phyloP scores from a whole-genome alignment of 2,329 filamentous ascomycete species.

The Juglanconis sp. region DNA sequence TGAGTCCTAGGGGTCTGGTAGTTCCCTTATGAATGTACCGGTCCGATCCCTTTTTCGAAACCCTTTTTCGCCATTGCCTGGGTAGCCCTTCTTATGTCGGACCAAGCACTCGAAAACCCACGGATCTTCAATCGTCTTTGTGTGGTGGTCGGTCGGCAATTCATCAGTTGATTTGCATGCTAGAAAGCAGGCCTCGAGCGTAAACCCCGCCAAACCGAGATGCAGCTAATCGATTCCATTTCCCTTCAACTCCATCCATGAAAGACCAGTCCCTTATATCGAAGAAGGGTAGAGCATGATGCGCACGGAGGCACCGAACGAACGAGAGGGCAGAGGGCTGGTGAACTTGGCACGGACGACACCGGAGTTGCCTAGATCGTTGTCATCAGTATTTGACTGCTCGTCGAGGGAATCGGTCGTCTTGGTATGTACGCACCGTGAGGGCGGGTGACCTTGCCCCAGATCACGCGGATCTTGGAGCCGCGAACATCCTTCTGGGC shows the following conservation, averaged over 20 bases:
- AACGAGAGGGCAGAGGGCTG: constrained; percentile 91
- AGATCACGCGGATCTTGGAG: constrained; percentile 98
- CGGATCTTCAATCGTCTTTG: constrained; percentile 16
- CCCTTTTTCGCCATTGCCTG: constrained; percentile 10
- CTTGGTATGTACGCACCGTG: constrained; percentile 64
- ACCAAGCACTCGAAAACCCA: constrained; percentile 20
- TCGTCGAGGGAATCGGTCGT: constrained; percentile 13
- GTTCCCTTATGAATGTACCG: constrained; percentile 17
- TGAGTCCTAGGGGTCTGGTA: constrained; percentile 17
- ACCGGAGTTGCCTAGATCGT: constrained; percentile 78
- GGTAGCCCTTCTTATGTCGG: constrained; percentile 18
- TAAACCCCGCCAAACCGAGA: constrained; percentile 20
- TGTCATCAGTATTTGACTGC: constrained; percentile 5
- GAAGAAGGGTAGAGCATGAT: constrained; percentile 98
- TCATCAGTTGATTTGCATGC: constrained; percentile 20
- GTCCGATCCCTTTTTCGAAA: constrained; percentile 8
- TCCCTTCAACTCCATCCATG: constrained; percentile 24
- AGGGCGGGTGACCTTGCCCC: constrained; percentile 95
- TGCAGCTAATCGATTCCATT: constrained; percentile 24
- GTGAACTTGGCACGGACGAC: constrained; percentile 97
- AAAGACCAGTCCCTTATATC: constrained; percentile 69
- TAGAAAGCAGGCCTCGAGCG: constrained; percentile 18
- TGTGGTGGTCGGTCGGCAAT: constrained; percentile 17
- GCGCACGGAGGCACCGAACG: constrained; percentile 93
- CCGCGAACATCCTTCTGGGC: constrained; percentile 91